These are phyloP conservation scores for Plasmopara halstedii DNA, from an alignment of 352 stramenopile genomes.

Conservation along the genomic window DNA sequence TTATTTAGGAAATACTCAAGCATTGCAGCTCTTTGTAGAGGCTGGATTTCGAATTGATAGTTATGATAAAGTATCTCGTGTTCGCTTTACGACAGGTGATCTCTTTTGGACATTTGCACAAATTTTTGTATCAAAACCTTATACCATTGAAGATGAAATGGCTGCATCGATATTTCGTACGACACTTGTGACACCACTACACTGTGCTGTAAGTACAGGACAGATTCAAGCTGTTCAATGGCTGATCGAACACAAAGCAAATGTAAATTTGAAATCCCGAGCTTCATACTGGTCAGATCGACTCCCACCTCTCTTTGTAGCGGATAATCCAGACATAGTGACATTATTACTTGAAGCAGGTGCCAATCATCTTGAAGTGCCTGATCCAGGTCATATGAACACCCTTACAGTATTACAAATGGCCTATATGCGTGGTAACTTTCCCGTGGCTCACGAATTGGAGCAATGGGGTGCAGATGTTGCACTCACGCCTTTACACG, in stretches of 20 bases:
- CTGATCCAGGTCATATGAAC: constrained; percentile 59
- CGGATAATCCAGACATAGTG: constrained; percentile 62
- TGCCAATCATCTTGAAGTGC: constrained; percentile 63
- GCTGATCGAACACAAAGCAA: constrained; percentile 43
- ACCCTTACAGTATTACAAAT: constrained; percentile 60
- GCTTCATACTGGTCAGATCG: constrained; percentile 61
- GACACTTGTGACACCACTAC: constrained; percentile 59
- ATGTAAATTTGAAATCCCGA: constrained; percentile 54
- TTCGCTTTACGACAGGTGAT: constrained; percentile 72
- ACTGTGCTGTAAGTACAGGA: constrained; percentile 56
- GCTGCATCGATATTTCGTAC: constrained; percentile 58
- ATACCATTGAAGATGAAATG: constrained; percentile 37
- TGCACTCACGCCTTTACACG: constrained; percentile 59
- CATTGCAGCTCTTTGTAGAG: constrained; percentile 41
- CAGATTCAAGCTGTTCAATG: constrained; percentile 49
- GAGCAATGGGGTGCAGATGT: constrained; percentile 70
- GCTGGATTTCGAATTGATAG: constrained; percentile 55
- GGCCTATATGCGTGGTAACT: constrained; percentile 59
- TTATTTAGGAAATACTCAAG: constrained; percentile 56
- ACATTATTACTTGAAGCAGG: constrained; percentile 45
- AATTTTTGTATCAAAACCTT: constrained; percentile 46
- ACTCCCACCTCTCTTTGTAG: constrained; percentile 58
- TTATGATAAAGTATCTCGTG: constrained; percentile 63
- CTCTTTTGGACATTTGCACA: constrained; percentile 73
- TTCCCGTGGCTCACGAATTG: constrained; percentile 49